Evolutionary conservation across 2,329 filamentous ascomycete species (phyloP).

Genomic region (Epichloe baconii): DNA sequence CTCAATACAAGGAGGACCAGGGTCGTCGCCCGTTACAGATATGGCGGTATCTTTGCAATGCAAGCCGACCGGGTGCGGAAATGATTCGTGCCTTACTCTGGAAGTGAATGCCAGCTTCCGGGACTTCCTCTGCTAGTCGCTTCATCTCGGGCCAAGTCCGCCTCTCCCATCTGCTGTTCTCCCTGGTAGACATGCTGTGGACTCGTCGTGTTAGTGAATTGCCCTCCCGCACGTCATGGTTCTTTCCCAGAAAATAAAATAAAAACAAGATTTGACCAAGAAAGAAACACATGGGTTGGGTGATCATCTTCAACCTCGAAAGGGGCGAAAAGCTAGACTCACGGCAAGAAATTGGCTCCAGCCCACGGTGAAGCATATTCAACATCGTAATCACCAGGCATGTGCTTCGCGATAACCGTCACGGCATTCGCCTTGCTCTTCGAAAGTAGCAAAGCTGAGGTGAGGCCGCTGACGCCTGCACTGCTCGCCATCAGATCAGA

Average conservation of each 20-base stretch:
- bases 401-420: conserved; percentile 71
- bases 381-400: conserved; percentile 86
- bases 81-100: conserved; percentile 36
- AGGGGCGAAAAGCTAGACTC: conserved; percentile 17
- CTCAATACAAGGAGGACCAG: background rate
- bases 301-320: too few relatives aligned
- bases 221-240: background rate
- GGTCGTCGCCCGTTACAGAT: background rate
- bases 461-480: conserved; percentile 39
- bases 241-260: background rate
- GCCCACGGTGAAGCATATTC: conserved; percentile 88
- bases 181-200: conserved; percentile 29
- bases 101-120: conserved; percentile 70
- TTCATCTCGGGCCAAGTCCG: conserved; percentile 52
- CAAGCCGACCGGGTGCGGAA: background rate
- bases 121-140: conserved; percentile 44
- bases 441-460: conserved; percentile 34
- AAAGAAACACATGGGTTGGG: background rate
- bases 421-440: conserved; percentile 34
- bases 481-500: conserved; percentile 12
- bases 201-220: background rate
- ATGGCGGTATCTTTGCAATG: background rate
- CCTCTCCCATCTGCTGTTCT: conserved; percentile 43
- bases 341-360: conserved; percentile 70
- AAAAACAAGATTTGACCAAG: background rate